Percentiles rank a stretch among this genome's conserved stretches.
Conservation (phyloP, 1,284 basidiomycete species). For the Ustanciosporium gigantosporum region DNA sequence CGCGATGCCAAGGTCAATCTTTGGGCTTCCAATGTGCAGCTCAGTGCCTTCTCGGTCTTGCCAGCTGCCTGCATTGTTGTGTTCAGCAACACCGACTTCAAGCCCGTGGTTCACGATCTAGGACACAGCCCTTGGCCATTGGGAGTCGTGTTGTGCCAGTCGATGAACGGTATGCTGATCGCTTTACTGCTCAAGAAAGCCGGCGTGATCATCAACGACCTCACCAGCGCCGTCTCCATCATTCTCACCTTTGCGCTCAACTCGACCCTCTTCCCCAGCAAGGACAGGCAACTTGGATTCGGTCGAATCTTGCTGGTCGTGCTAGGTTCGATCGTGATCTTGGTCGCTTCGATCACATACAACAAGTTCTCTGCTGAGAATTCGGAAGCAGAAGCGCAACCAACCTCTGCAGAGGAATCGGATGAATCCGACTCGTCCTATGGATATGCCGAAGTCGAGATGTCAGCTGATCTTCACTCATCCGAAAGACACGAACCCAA, state of each 20-base stretch:
- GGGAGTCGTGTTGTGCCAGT: constrained; percentile 9
- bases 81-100: constrained; percentile 1
- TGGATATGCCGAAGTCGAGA: no score
- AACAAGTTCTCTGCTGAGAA: background rate
- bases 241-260: constrained; percentile 13
- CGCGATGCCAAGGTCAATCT: constrained; percentile 14
- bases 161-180: constrained; percentile 20
- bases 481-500: no score
- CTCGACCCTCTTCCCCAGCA: constrained; percentile 5
- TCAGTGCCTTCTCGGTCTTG: constrained; percentile 16
- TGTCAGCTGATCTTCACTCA: no score
- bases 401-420: no score
- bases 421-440: background rate
- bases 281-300: constrained; percentile 1
- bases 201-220: constrained; percentile 17
- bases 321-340: constrained; percentile 6
- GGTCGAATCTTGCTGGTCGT: constrained; percentile 6
- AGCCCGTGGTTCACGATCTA: constrained; percentile 8
- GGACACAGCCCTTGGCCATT: constrained; percentile 8
- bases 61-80: constrained; percentile 11
- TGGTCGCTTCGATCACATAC: constrained; percentile 5
- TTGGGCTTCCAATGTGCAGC: constrained; percentile 32
- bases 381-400: no score
- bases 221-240: constrained; percentile 10
- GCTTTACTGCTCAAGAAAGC: constrained; percentile 18